Percentiles rank a stretch among this genome's conserved stretches.
These are phyloP conservation scores for Hibiscus syriacus DNA, from an alignment of 345 rosid species.

Conservation along the genomic window DNA sequence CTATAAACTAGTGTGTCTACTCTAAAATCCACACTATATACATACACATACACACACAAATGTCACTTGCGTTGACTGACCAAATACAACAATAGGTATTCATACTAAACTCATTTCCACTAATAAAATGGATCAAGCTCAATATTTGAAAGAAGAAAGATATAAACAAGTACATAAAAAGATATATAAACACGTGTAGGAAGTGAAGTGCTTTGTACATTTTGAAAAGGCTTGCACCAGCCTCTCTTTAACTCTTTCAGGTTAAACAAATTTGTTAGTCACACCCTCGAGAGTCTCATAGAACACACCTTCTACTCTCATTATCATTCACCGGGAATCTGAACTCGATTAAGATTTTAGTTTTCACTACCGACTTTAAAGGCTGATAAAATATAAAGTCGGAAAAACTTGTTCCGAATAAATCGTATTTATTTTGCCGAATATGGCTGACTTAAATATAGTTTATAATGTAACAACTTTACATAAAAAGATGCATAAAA, in stretches of 20 bases:
- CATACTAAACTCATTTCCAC: background rate
- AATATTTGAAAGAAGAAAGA: background rate
- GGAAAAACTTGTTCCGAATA: no score
- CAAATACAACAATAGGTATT: background rate
- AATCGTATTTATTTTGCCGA: no score
- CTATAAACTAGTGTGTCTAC: no score
- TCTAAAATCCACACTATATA: no score
- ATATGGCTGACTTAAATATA: no score
- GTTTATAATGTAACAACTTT: no score
- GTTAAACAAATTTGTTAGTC: constrained; percentile 3
- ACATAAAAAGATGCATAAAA: no score
- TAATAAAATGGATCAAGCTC: background rate
- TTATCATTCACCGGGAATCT: background rate
- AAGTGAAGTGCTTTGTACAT: constrained; percentile 22
- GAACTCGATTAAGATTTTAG: constrained; percentile 11
- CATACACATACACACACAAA: no score
- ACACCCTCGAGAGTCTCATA: background rate
- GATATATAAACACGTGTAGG: no score
- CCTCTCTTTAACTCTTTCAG: background rate
- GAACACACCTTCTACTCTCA: constrained; percentile 2
- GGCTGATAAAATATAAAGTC: constrained; percentile 30
- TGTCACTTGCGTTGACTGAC: no score
- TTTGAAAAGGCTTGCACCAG: no score
- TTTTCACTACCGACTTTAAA: constrained; percentile 30
- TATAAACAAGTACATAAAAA: no score